phyloP scores from a whole-genome alignment of 2,329 filamentous ascomycete genomes.

The Thelonectria olida region DNA sequence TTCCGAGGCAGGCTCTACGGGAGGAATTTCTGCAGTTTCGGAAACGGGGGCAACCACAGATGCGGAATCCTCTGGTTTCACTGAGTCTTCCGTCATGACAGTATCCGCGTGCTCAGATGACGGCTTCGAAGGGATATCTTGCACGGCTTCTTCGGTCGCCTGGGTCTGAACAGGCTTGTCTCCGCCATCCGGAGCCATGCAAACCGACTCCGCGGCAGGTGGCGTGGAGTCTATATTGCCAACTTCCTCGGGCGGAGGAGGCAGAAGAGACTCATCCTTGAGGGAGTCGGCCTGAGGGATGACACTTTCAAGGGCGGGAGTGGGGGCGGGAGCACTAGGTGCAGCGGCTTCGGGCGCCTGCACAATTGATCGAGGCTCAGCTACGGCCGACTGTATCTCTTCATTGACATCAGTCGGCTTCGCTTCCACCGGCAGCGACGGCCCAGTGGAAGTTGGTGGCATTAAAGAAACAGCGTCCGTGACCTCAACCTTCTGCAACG shows the following conservation, averaged over 20 bases:
- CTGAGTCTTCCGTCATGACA: constrained; percentile 48
- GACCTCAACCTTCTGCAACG: constrained; percentile 8
- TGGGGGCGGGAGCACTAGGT: constrained; percentile 20
- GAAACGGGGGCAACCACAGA: constrained; percentile 43
- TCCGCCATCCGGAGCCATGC: constrained; percentile 37
- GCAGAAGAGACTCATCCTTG: constrained; percentile 40
- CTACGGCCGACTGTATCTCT: constrained; percentile 40
- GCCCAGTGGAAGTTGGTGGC: too few relatives aligned
- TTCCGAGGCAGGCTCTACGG: constrained; percentile 27
- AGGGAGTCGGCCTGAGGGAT: constrained; percentile 33
- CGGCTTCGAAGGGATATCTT: constrained; percentile 27
- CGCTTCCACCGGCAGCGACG: too few relatives aligned
- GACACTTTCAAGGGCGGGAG: constrained; percentile 39
- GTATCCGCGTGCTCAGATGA: constrained; percentile 43
- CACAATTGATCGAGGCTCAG: constrained; percentile 45
- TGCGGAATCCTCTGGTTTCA: constrained; percentile 51
- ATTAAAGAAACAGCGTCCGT: not conserved
- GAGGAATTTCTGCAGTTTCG: constrained; percentile 42
- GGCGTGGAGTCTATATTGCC: constrained; percentile 50
- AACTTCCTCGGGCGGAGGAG: constrained; percentile 51
- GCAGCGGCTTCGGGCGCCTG: not conserved
- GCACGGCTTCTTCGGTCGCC: constrained; percentile 30
- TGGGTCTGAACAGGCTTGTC: constrained; percentile 36
- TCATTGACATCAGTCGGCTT: constrained; percentile 5
- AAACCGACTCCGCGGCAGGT: constrained; percentile 38